Base-by-base conservation (phyloP, 2,329 filamentous ascomycete species). In the Fusarium pseudocircinatum region DNA sequence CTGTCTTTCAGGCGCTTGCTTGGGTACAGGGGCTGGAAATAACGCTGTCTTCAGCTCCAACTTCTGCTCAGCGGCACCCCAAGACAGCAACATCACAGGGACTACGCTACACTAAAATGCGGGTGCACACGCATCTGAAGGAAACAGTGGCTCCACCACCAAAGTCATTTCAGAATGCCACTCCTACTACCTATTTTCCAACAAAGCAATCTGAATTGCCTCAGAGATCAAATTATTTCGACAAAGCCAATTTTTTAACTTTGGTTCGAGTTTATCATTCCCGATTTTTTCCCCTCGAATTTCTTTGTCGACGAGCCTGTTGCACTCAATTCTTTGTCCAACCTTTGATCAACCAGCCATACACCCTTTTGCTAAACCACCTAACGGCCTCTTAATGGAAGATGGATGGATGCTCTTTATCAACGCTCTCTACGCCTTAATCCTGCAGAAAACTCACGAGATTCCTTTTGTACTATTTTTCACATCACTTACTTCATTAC, bases 71-170 rank as follows among this genome's bases (percentile, higher is more conserved):
- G 65, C 63, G 49, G 56, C 56, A 49, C 56, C 63, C 64, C 52
- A 73, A 66, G 72, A 67, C 56, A 65, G 72, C 75, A 69, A 76
- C 73, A 57, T 54, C 57, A 57, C 66, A 72, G 73, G 75, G 72
- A 76, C 75, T 74, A 67, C 60, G 54, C 67, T 70, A 62, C 67
- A 69, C 67, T 69, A 70, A 75, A 70, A 74, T 69, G 65, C 71
- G 61, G 75, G 67, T 72, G 67, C 46, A 62, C 61, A 73, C 75
- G 67, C 75, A 74, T 71, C 61, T 61, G 61, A 66, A 69, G 60
- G 56, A 64, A 63, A 63, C 62, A 67, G 60, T 76, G 75, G 65
- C 67, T 71, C 75, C 73, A 76, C 75, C 62, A 67, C 60, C 60
- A 69, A 72, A 72, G 67, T 44, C 64, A 39, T 67, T 68, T 36